Conservation (phyloP, 495 filamentous ascomycete species). For the Neurospora tetrasperma region DNA sequence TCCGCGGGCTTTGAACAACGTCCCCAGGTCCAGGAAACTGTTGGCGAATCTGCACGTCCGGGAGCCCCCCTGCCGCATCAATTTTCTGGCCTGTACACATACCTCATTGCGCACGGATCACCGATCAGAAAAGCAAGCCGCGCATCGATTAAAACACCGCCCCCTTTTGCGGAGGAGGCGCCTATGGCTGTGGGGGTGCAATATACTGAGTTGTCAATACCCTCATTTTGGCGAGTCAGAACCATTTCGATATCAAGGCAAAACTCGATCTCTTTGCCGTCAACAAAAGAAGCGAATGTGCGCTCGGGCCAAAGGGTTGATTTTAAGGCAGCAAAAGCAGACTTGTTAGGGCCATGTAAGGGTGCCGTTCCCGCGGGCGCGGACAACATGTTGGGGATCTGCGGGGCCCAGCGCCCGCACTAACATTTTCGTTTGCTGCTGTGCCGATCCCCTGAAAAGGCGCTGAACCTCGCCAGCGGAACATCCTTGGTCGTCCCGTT, state of each 20-base stretch:
- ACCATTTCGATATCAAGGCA: neutral
- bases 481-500: conserved; percentile 13
- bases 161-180: neutral
- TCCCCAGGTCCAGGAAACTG: neutral
- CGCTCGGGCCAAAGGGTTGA: conserved; percentile 3
- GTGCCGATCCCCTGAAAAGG: neutral
- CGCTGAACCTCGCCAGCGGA: neutral
- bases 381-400: conserved; percentile 35
- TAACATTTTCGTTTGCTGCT: conserved; percentile 10
- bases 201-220: neutral
- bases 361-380: conserved; percentile 5
- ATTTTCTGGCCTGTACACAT: neutral
- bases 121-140: neutral
- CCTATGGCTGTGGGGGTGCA: neutral
- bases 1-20: neutral
- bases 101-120: neutral
- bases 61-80: neutral
- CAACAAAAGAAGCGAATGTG: conserved; percentile 1
- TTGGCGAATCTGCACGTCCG: neutral
- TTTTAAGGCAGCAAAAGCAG: neutral
- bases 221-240: neutral
- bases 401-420: conserved; percentile 24
- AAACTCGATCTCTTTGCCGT: neutral
- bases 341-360: neutral
- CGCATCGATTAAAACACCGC: neutral